Evolutionary conservation across 2,329 filamentous ascomycete genomes (phyloP).

Genomic region (Cordyceps pruinosa): DNA sequence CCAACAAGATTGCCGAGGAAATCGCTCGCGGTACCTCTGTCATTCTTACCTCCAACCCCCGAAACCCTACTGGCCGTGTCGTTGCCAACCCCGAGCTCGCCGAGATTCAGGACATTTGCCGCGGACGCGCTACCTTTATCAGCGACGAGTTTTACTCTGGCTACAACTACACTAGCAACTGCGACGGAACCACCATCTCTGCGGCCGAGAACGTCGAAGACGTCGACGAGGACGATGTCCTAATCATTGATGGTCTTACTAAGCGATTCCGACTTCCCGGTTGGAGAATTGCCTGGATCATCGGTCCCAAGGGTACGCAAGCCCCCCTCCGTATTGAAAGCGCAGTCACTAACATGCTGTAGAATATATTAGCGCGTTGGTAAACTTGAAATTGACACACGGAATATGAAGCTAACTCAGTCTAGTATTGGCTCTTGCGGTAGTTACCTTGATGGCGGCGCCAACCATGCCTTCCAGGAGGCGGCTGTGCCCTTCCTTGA

Average conservation of each 20-base stretch:
- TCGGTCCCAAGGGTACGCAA: conserved; percentile 67
- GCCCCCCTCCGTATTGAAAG: background rate
- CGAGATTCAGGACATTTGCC: conserved; percentile 88
- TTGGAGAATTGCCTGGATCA: conserved; percentile 94
- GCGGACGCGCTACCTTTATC: conserved; percentile 83
- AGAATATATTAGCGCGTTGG: conserved; percentile 81
- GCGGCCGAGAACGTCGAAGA: conserved; percentile 86
- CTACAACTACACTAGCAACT: conserved; percentile 92
- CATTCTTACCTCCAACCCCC: conserved; percentile 89
- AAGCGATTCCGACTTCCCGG: conserved; percentile 95
- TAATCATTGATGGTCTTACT: conserved; percentile 91
- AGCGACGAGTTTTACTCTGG: conserved; percentile 96
- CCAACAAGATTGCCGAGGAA: conserved; percentile 87
- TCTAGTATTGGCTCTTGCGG: conserved; percentile 75
- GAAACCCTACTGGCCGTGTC: conserved; percentile 88
- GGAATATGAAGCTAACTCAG: conserved; percentile 14
- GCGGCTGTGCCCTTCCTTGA: conserved; percentile 92
- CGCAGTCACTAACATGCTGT: background rate
- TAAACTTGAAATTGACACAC: conserved; percentile 11
- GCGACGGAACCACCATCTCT: conserved; percentile 82
- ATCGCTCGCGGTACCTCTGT: conserved; percentile 81
- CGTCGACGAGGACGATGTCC: conserved; percentile 81
- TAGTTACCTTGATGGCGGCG: conserved; percentile 88
- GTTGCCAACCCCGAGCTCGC: conserved; percentile 78
- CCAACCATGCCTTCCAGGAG: conserved; percentile 93